Base-by-base conservation (phyloP, 2,329 filamentous ascomycete species). In the Phaeosphaeria sp. region DNA sequence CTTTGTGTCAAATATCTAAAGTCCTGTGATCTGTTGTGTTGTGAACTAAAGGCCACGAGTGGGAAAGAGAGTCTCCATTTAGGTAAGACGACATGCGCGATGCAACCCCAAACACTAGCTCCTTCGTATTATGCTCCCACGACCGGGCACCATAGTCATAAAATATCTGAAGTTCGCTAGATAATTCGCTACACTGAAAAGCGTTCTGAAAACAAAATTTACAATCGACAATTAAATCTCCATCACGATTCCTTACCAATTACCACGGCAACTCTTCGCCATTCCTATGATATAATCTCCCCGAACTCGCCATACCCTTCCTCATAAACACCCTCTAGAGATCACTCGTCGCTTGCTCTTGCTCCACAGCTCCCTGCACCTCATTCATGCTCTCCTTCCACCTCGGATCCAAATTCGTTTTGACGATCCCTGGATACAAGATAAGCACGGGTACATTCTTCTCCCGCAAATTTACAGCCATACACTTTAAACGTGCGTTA, bases 191-290 rank as follows among this genome's bases (percentile, higher is more conserved):
- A 30, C 6, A 30, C 25, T 30, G 25, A 30, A 5, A 30, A 30
- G 5, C 25, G 25, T 11, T 30, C 25, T 30, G 6, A 30, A 30
- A 30, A 11, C 5, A 5, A 30, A 30, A 30, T 30, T 30, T 30
- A 30, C 25, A n/a, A n/a, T 30, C 13, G 36, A 4, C 13, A 41
- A 6, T 41, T 41, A 6, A 18, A 2, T 15, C 15, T 43, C 41
- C 4, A 18, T 11, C 25, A 20, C n/a, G 6, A 30, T 49, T 21
- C 2, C 25, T 23, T 71, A 82, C 79, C 80, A 82, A n/a, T 23
- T 71, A 82, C 79, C 80, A 82, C 3, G 77, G 78, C 58, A 82
- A 57, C 55, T 81, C 79, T 43, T 73, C 69, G 1, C 80, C 79
- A 56, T 78, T 80, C 5, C 79, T 59, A 71, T 81, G 79, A 72